A percentile compares a stretch with the other conserved stretches of the same genome.
These are phyloP conservation scores for Taxillus chinensis DNA, from an alignment of 164 flowering plant genomes.

Conservation along the genomic window DNA sequence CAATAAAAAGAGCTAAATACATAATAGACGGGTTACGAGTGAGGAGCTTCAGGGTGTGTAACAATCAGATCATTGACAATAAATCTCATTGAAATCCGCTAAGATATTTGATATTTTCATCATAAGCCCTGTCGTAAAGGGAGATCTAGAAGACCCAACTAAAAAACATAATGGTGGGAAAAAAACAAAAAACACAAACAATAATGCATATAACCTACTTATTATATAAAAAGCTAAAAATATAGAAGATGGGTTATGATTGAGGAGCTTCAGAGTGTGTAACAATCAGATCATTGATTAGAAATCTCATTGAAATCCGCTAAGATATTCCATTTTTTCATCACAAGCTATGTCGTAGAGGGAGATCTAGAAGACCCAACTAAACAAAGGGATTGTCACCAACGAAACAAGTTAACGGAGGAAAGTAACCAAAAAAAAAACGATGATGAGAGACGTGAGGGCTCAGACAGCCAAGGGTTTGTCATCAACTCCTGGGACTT, in stretches of 20 bases:
- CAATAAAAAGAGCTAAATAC: background rate
- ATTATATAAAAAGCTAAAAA: no score
- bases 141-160: background rate
- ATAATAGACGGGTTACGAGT: background rate
- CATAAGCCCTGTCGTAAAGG: background rate
- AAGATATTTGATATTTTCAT: background rate
- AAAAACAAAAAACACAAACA: background rate
- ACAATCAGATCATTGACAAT: background rate
- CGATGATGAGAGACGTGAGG: no score
- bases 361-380: background rate
- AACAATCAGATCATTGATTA: background rate
- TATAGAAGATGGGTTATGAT: background rate
- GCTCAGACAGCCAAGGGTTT: background rate
- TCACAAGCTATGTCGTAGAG: background rate
- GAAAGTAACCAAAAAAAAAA: background rate
- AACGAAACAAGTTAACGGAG: background rate
- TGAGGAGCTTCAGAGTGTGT: background rate
- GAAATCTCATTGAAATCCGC: slow-evolving; percentile 1
- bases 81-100: slow-evolving; percentile 1
- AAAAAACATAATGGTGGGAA: background rate
- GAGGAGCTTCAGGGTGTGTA: background rate
- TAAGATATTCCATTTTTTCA: background rate
- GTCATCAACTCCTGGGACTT: background rate
- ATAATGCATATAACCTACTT: no score
- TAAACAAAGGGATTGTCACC: background rate